A percentile compares a stretch with the other conserved stretches of the same genome.
These are phyloP conservation scores for Cadophora luteo-olivacea DNA, from an alignment of 2,329 filamentous ascomycete species.

Conservation along the genomic window DNA sequence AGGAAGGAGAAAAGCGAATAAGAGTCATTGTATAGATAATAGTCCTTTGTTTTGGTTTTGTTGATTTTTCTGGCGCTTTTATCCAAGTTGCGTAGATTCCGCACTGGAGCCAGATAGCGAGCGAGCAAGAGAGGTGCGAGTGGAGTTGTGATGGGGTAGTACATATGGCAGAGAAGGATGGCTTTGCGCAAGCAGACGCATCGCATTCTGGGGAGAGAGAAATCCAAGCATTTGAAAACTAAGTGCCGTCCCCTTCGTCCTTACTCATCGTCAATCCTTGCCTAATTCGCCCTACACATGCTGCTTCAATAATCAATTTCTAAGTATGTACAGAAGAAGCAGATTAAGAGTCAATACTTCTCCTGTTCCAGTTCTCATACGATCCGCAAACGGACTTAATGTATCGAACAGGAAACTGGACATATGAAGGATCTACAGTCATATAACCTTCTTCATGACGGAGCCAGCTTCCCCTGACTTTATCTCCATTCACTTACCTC, in stretches of 20 bases:
- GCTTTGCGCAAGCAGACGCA: slow-evolving; percentile 14
- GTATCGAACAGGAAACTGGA: neutral
- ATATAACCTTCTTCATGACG: neutral
- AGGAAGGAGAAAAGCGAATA: neutral
- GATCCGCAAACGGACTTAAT: neutral
- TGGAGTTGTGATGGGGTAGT: neutral
- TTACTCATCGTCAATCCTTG: neutral
- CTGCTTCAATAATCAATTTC: neutral
- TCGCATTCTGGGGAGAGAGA: slow-evolving; percentile 6
- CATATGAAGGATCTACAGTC: neutral
- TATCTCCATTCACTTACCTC: too few species aligned
- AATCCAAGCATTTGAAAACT: slow-evolving; percentile 4
- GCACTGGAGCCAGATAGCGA: slow-evolving; percentile 11
- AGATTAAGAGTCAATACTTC: neutral
- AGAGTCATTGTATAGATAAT: slow-evolving; percentile 18
- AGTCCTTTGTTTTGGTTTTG: slow-evolving; percentile 9
- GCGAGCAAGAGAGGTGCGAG: neutral
- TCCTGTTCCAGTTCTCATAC: neutral
- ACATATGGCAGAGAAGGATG: slow-evolving; percentile 10
- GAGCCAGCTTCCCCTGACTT: too few species aligned
- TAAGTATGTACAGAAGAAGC: neutral
- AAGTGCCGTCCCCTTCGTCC: neutral
- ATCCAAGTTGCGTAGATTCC: slow-evolving; percentile 5
- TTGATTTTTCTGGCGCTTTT: slow-evolving; percentile 12
- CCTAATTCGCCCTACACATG: neutral